Evolutionary conservation across 2,329 filamentous ascomycete genomes (phyloP), one percentile per base, ranked within the genome.

Genomic region (Zasmidium citrigriseum): DNA sequence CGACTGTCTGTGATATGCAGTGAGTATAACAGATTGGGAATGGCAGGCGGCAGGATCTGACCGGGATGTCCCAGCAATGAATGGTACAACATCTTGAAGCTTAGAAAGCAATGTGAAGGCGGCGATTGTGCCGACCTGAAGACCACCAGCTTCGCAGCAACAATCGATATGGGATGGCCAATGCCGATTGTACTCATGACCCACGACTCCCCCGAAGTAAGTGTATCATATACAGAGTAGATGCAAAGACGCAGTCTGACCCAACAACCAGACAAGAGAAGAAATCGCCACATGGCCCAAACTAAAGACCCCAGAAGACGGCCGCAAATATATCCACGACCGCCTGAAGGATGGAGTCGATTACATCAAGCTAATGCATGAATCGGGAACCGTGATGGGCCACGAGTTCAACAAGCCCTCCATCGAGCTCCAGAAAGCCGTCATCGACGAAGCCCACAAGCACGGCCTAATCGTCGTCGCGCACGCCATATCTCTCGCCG

Each of bases 291-390:
- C 71, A 2, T 83, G 80, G 80, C 80, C 80, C 4, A 77, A 78
- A 44, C 59, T 81, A n/a, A 72, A 70, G 4, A 74, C 72, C 3
- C 64, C 70, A 9, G 70, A 76, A 34, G 78, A 75, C 22, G 80
- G 79, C 1, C 61, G 73, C 1, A 65, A 73, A 16, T 82, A 77
- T 58, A 68, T 82, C 2, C 68, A 74, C 12, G 73, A 76, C 59
- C 73, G 74, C 1, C 60, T 74, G 11, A 68, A 68, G 11, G 77
- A 81, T 54, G 70, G 71, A 61, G 77, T 76, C 1, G 76, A 81
- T 58, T 82, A 81, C 67, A 79, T 82, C 65, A 83, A 82, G 63
- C 67, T 82, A 49, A 80, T 83, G 74, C 78, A 82, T 61, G 80
- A 83, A 61, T 74, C 72, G 52, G 80, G 80, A 2, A 71, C 65